Percentiles rank a stretch among this genome's conserved stretches.
These are phyloP conservation scores for Vitis hybrid DNA, from an alignment of 177 flowering plant genomes.

Conservation along the genomic window DNA sequence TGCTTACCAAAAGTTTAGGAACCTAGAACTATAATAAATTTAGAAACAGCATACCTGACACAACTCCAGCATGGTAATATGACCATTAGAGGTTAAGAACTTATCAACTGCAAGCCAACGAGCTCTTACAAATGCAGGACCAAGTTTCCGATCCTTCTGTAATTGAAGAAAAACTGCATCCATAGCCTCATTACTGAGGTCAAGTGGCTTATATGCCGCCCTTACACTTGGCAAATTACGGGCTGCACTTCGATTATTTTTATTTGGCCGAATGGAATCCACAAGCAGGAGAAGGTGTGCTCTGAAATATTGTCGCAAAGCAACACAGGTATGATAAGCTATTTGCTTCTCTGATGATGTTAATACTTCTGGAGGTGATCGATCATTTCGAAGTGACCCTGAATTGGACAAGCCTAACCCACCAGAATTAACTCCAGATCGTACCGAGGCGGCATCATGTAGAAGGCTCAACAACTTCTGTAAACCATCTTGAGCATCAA, in stretches of 20 bases:
- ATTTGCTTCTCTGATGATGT: slow-evolving; percentile 93
- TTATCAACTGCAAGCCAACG: slow-evolving; percentile 81
- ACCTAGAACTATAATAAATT: neutral
- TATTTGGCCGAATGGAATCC: slow-evolving; percentile 91
- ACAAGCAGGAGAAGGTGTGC: slow-evolving; percentile 92
- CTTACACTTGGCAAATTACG: slow-evolving; percentile 61
- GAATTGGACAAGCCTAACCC: slow-evolving; percentile 43
- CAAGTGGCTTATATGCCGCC: slow-evolving; percentile 92
- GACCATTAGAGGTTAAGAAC: slow-evolving; percentile 72
- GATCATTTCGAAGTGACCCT: slow-evolving; percentile 70
- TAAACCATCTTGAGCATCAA: slow-evolving; percentile 87
- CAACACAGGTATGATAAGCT: slow-evolving; percentile 88
- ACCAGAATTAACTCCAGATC: slow-evolving; percentile 82
- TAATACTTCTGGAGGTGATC: slow-evolving; percentile 75
- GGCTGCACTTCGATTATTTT: slow-evolving; percentile 60
- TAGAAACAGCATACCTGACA: slow-evolving; percentile 59
- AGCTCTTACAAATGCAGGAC: slow-evolving; percentile 78
- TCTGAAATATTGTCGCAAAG: slow-evolving; percentile 90
- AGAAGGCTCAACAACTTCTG: slow-evolving; percentile 72
- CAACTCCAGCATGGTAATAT: slow-evolving; percentile 78
- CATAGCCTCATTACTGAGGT: slow-evolving; percentile 84
- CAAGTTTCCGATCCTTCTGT: slow-evolving; percentile 89
- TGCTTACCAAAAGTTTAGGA: neutral
- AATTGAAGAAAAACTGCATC: slow-evolving; percentile 80
- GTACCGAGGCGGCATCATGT: slow-evolving; percentile 83